Base-by-base conservation (phyloP, 2,329 filamentous ascomycete species). In the Teratosphaeria viscida region DNA sequence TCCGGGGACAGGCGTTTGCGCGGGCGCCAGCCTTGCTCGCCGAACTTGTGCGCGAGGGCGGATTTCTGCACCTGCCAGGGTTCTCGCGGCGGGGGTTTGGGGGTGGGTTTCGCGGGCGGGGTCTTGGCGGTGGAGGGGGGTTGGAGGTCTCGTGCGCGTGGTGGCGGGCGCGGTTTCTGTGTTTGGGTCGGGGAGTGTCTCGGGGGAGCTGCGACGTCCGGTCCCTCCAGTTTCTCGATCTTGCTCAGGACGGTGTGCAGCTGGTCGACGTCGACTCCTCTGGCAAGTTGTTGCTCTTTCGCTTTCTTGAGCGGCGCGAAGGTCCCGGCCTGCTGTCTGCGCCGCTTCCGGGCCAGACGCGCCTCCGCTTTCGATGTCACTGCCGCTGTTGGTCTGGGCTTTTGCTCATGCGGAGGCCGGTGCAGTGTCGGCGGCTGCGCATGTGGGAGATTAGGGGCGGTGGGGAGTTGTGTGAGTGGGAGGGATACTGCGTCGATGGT, bases 1-100 rank as follows among this genome's bases (percentile, higher is more conserved):
- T 97, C 92, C 0, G 94, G 94, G 0, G 94, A 97, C 10, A 99
- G 81, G 60, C 86, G 86, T 74, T 95, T 96, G 55, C 83, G 82
- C 34, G 94, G 92, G 32, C 81, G 81, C 92, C 92, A 99, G 10
- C 86, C 77, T 47, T 76, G 85, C 7, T 86, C 82, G 1, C 84
- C 84, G 64, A 96, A 94, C 70, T 97, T 99, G 62, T 83, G 74
- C 67, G 86, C 82, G 39, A 95, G 75, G 0, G 85, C 87, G 1
- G 77, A 77, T 72, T 96, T 96, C 65, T 96, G 88, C 14, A 83
- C 72, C 71, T 83, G 81, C 94, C 94, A 97, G 3, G 68, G 61
- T 63, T 85, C 81, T 32, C 58, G 57, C 49, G 61, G 61, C 12
- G 29, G 29, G 23, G 61, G 56, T 37, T 59, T 63, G 39, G 61